These are phyloP conservation scores for Blastobotrys peoriensis DNA, from an alignment of 805 yeast genomes.

Conservation along the genomic window DNA sequence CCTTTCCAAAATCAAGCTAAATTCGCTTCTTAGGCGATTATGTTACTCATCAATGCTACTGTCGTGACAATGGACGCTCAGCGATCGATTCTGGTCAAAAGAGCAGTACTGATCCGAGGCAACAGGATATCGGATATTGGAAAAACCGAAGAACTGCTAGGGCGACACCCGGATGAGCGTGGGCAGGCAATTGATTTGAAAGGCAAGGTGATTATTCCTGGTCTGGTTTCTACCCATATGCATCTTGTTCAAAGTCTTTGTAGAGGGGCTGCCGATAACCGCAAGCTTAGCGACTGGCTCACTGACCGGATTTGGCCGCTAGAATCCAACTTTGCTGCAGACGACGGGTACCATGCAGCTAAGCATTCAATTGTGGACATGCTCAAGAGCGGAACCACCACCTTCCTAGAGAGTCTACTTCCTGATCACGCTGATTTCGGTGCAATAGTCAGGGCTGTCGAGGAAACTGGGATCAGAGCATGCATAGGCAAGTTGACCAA, in stretches of 20 bases:
- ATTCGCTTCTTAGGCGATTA: no score
- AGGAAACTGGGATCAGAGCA: slow-evolving; percentile 10
- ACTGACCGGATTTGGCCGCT: neutral
- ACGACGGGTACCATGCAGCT: neutral
- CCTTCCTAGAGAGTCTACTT: neutral
- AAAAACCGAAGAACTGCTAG: neutral
- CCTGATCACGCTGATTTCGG: slow-evolving; percentile 11
- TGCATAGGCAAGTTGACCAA: slow-evolving; percentile 11
- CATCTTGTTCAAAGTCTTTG: neutral
- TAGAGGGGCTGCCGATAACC: neutral
- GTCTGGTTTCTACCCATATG: neutral
- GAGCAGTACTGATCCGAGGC: neutral
- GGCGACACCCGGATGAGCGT: neutral
- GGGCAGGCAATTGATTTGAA: neutral
- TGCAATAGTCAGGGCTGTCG: slow-evolving; percentile 10
- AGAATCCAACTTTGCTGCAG: neutral
- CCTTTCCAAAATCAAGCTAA: no score
- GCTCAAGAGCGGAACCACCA: neutral
- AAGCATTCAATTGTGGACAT: neutral
- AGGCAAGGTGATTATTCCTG: neutral
- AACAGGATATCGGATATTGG: neutral
- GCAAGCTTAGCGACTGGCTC: neutral
- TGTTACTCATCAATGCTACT: neutral
- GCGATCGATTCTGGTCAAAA: neutral
- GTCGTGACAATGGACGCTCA: neutral